These are phyloP conservation scores for Rhizopogon salebrosus DNA, from an alignment of 768 basidiomycete genomes.

Conservation along the genomic window DNA sequence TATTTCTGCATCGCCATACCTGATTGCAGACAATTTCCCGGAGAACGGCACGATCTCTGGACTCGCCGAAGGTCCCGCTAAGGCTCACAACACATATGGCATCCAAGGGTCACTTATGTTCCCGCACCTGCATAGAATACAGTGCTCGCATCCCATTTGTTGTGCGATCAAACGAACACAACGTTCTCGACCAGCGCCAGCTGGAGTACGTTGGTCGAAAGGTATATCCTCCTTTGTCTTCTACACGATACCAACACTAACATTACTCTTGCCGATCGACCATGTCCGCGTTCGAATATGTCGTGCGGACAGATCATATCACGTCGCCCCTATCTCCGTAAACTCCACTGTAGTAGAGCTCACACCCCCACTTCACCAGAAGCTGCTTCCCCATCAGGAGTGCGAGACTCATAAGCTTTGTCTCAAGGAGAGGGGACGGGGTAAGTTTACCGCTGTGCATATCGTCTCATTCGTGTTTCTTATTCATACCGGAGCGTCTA, in stretches of 20 bases:
- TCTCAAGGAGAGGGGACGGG: conserved; percentile 71
- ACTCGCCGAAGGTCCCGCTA: conserved; percentile 70
- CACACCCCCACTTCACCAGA: conserved; percentile 54
- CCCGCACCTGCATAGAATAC: too few species aligned
- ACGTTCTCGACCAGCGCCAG: conserved; percentile 90
- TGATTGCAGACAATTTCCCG: conserved; percentile 60
- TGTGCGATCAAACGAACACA: conserved; percentile 83
- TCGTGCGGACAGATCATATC: conserved; percentile 65
- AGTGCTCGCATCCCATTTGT: conserved; percentile 75
- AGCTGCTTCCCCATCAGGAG: conserved; percentile 44
- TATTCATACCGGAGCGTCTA: conserved; percentile 59
- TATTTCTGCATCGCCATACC: conserved; percentile 49
- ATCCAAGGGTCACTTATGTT: conserved; percentile 39
- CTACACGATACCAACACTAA: too few species aligned
- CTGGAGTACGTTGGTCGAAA: conserved; percentile 75
- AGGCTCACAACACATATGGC: conserved; percentile 73
- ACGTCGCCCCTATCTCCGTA: conserved; percentile 60
- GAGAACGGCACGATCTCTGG: conserved; percentile 65
- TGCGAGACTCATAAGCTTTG: conserved; percentile 65
- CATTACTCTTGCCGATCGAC: too few species aligned
- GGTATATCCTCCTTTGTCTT: too few species aligned
- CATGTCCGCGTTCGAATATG: conserved; percentile 70
- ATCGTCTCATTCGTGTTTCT: background rate
- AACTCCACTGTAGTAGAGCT: conserved; percentile 66
- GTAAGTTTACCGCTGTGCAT: conserved; percentile 31